These are phyloP conservation scores for Leccinum subrobustum DNA, from an alignment of 1,284 basidiomycete species.

Conservation along the genomic window DNA sequence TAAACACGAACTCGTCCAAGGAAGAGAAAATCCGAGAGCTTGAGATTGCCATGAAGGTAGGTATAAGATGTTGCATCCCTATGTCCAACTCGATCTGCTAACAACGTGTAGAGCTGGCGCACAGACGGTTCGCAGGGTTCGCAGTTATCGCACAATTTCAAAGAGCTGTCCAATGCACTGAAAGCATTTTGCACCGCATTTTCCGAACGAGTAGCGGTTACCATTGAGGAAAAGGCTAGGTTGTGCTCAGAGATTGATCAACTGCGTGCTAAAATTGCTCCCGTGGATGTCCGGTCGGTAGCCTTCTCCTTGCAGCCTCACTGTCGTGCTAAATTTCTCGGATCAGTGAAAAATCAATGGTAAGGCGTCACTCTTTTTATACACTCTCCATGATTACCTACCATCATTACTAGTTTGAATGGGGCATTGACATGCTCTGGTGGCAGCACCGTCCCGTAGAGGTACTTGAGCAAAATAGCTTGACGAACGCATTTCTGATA, in stretches of 20 bases:
- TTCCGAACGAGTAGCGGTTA: not conserved
- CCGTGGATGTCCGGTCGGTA: not conserved
- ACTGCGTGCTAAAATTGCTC: not conserved
- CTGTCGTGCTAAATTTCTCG: not conserved
- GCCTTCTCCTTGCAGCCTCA: not conserved
- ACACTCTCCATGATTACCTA: no score
- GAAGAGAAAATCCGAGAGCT: not conserved
- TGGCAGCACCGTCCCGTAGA: not conserved
- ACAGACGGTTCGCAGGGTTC: not conserved
- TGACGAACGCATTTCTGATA: not conserved
- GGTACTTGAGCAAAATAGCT: not conserved
- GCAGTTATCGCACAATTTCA: not conserved
- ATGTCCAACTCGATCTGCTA: not conserved
- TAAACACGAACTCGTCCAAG: not conserved
- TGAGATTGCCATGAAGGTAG: not conserved
- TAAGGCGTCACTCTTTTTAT: not conserved
- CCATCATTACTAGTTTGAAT: no score
- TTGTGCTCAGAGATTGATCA: not conserved
- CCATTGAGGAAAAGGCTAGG: not conserved
- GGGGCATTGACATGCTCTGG: not conserved
- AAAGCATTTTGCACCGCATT: not conserved
- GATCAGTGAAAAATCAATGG: not conserved
- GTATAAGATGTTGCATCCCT: not conserved
- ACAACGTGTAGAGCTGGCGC: not conserved
- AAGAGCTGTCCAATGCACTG: not conserved